Conservation (phyloP, 2,329 filamentous ascomycete species). For the Paecilomyces sp. region DNA sequence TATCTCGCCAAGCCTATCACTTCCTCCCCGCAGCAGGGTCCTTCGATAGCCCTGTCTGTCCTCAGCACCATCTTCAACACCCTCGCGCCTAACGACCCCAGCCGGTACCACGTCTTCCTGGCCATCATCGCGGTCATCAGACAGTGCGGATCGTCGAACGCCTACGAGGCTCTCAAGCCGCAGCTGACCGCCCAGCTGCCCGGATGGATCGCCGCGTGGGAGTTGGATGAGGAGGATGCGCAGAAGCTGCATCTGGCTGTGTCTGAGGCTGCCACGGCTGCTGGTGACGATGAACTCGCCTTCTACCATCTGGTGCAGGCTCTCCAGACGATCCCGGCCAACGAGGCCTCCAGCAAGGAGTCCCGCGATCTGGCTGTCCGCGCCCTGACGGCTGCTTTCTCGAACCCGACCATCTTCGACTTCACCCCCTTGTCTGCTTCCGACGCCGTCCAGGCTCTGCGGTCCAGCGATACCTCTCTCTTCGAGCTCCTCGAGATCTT, state of each 20-base stretch:
- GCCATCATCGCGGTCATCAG: constrained; percentile 81
- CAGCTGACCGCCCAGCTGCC: constrained; percentile 74
- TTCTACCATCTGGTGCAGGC: constrained; percentile 69
- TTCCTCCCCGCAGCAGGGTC: constrained; percentile 77
- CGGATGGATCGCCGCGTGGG: constrained; percentile 76
- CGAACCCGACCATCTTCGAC: constrained; percentile 60
- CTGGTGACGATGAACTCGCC: constrained; percentile 68
- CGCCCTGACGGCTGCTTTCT: constrained; percentile 61
- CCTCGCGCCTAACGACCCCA: constrained; percentile 65
- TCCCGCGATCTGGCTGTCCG: constrained; percentile 55
- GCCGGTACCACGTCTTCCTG: constrained; percentile 85
- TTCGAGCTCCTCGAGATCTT: constrained; percentile 94
- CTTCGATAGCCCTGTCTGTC: constrained; percentile 78
- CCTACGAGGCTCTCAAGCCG: constrained; percentile 77
- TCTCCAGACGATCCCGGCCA: constrained; percentile 64
- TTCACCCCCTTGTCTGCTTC: constrained; percentile 65
- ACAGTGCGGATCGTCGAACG: constrained; percentile 57
- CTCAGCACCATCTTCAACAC: constrained; percentile 97
- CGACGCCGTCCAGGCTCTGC: constrained; percentile 76
- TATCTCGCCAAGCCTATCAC: constrained; percentile 83
- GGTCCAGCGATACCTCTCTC: constrained; percentile 74
- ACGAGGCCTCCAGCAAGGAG: constrained; percentile 48
- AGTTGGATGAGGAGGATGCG: constrained; percentile 71
- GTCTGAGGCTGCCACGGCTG: constrained; percentile 70
- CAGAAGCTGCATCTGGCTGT: constrained; percentile 80